Conservation (phyloP, 345 rosid species). For the Arabis hirsuta region DNA sequence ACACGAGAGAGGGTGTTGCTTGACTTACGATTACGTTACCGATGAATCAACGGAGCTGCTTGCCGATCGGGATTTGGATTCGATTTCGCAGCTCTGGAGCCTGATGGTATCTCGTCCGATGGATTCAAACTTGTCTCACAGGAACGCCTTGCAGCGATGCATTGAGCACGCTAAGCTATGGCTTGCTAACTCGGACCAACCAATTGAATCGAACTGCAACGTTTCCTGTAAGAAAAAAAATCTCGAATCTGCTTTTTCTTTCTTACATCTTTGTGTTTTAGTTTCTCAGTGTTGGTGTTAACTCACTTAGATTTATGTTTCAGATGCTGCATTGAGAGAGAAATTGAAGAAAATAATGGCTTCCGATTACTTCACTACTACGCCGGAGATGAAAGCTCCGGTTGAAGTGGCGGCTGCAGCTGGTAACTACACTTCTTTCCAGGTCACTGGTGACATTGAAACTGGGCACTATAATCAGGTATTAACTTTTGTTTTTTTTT, state of each 20-base stretch:
- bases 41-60: constrained; percentile 94
- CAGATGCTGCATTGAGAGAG: constrained; percentile 81
- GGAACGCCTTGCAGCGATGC: constrained; percentile 75
- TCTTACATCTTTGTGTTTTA: neutral
- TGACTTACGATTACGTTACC: constrained; percentile 87
- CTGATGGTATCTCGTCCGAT: constrained; percentile 77
- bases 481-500: neutral
- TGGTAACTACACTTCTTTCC: constrained; percentile 66
- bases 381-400: constrained; percentile 86
- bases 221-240: constrained; percentile 58
- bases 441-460: constrained; percentile 51
- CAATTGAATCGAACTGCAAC: constrained; percentile 56
- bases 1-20: constrained; percentile 88
- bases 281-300: neutral
- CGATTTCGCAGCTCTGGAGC: constrained; percentile 65
- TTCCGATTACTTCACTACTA: constrained; percentile 76
- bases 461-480: constrained; percentile 52
- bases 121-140: constrained; percentile 77
- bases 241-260: neutral
- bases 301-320: constrained; percentile 12
- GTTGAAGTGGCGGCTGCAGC: constrained; percentile 84
- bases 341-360: constrained; percentile 82
- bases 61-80: constrained; percentile 80
- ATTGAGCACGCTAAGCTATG: constrained; percentile 75
- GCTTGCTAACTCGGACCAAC: constrained; percentile 68